phyloP scores from a whole-genome alignment of 176 grass and related monocot genomes.

The Cenchrus fungigraminus region DNA sequence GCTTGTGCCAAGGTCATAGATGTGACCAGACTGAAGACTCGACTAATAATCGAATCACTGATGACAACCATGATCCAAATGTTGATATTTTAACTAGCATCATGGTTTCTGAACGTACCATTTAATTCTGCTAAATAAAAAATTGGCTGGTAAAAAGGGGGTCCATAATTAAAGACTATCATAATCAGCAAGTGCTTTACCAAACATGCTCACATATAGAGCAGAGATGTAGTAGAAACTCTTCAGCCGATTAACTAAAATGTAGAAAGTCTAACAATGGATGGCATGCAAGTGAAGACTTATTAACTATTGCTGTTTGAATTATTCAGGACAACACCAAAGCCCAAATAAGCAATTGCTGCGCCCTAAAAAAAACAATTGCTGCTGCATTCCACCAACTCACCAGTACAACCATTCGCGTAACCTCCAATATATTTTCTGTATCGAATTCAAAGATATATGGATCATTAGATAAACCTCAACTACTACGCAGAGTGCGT shows the following conservation, averaged over 20 bases:
- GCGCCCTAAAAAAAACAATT: background rate
- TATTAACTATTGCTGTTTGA: background rate
- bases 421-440: background rate
- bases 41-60: background rate
- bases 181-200: background rate
- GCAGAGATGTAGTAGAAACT: background rate
- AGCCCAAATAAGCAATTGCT: background rate
- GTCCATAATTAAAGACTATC: background rate
- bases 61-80: conserved; percentile 1
- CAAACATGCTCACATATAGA: background rate
- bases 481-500: background rate
- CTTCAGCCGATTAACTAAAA: conserved; percentile 1
- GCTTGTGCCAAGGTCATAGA: conserved; percentile 6
- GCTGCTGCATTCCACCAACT: background rate
- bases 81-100: background rate
- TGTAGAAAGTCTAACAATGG: background rate
- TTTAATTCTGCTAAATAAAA: background rate
- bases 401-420: background rate
- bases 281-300: background rate
- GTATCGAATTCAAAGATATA: background rate
- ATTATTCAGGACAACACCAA: background rate
- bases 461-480: background rate
- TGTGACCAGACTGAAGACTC: conserved; percentile 15
- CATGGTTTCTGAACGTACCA: background rate
- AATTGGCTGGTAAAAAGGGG: background rate